Evolutionary conservation across 2,329 filamentous ascomycete species (phyloP).

Genomic region (Fusarium chaquense): DNA sequence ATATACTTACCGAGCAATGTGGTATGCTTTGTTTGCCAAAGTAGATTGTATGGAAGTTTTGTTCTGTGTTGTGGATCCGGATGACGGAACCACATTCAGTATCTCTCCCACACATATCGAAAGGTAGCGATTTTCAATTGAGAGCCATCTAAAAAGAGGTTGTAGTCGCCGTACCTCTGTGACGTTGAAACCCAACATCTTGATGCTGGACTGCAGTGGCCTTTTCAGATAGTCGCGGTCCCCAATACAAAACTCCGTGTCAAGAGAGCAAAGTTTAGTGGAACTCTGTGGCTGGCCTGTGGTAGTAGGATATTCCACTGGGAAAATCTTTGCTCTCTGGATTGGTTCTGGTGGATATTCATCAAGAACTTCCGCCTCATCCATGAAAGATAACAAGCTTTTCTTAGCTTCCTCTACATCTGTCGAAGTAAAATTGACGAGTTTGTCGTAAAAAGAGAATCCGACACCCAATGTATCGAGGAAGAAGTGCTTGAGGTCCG

Average conservation of each 20-base stretch:
- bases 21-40: conserved; percentile 13
- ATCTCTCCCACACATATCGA: conserved; percentile 1
- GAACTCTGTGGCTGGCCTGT: not conserved
- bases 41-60: not conserved
- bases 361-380: not conserved
- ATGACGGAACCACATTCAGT: not conserved
- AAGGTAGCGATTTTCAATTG: conserved; percentile 23
- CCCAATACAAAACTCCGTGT: conserved; percentile 15
- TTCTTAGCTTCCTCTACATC: not conserved
- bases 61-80: not conserved
- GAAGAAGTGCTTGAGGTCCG: conserved; percentile 14
- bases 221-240: conserved; percentile 7
- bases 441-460: conserved; percentile 17
- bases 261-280: not conserved
- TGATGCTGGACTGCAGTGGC: not conserved
- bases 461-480: conserved; percentile 11
- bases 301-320: not conserved
- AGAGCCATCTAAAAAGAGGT: conserved; percentile 15
- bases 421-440: not conserved
- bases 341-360: not conserved
- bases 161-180: conserved; percentile 5
- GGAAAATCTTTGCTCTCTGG: conserved; percentile 29
- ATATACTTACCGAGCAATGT: conserved; percentile 24
- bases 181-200: conserved; percentile 16
- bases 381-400: conserved; percentile 4